Evolutionary conservation across 176 grass and related monocot species (phyloP).

Genomic region (Ensete glaucum): DNA sequence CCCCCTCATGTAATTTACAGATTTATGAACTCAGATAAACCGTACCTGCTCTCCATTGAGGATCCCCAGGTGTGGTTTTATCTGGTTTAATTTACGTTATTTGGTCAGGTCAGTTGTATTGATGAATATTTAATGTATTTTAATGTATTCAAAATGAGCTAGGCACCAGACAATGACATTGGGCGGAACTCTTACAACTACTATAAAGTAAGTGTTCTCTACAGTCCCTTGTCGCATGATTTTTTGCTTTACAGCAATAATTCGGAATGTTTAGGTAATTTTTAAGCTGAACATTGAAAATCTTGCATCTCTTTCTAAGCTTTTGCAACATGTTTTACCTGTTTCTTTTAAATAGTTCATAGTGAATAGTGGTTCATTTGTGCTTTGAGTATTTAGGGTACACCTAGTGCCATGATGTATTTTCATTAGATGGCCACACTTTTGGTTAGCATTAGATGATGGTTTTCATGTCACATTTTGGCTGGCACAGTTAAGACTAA

Average conservation of each 20-base stretch:
- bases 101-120: slow-evolving; percentile 9
- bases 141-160: slow-evolving; percentile 8
- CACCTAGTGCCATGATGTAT: no score
- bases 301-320: not conserved
- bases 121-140: slow-evolving; percentile 25
- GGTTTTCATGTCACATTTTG: no score
- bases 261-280: no score
- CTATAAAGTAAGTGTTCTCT: slow-evolving; percentile 54
- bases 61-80: slow-evolving; percentile 79
- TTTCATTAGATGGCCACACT: no score
- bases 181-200: slow-evolving; percentile 94
- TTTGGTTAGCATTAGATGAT: no score
- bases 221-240: not conserved
- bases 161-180: slow-evolving; percentile 94
- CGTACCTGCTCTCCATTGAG: slow-evolving; percentile 76
- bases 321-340: not conserved
- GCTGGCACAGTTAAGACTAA: no score
- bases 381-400: no score
- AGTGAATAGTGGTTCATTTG: no score
- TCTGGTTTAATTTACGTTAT: slow-evolving; percentile 22
- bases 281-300: no score
- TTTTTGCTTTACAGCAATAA: not conserved
- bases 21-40: slow-evolving; percentile 66
- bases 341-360: no score
- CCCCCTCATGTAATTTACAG: slow-evolving; percentile 31